Evolutionary conservation across 2,329 filamentous ascomycete species (phyloP), one percentile per base, ranked within the genome.

Genomic region (Fusarium abutilonis): DNA sequence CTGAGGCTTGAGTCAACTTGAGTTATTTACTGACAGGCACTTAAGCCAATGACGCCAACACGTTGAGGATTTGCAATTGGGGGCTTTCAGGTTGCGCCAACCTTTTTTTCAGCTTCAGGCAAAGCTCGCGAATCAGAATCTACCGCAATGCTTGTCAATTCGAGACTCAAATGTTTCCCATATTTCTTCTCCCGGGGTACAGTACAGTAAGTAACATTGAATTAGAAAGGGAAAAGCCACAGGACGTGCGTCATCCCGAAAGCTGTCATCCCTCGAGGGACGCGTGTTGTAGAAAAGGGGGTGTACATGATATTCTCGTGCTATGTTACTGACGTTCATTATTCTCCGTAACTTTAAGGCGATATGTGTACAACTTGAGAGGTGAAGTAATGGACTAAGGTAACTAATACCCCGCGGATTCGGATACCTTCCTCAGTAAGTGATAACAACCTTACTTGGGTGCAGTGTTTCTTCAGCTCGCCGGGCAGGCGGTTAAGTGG

Each of bases 211-310:
- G 15, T 32, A 11, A 32, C 19, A 19, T 32, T 31, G 21, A 29
- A 34, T 17, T 45, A 26, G 19, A 40, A 40, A 26, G 43, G 50
- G 17, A 52, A 48, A 51, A 38, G 52, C 61, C 61, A 58, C 29
- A 36, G 51, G 34, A 40, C 51, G 59, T 60, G 67, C 56, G 65
- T 60, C 67, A 67, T 70, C 60, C 58, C 58, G 63, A 63, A 44
- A 60, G 34, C 46, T 57, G 28, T 53, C 48, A 56, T 56, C 52
- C 51, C 60, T 66, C 52, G 46, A 34, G 38, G 35, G 48, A 50
- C 36, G 39, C 39, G 45, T 51, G n/a, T 32, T 38, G 35, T 21
- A 40, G 17, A 46, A 41, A 63, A 65, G 28, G 61, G 60, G 56
- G 57, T 57, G 60, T 45, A 40, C 34, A 56, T 36, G 28, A 26